Base-by-base conservation (phyloP, 805 yeast species). In the Nakazawaea ambrosiae region DNA sequence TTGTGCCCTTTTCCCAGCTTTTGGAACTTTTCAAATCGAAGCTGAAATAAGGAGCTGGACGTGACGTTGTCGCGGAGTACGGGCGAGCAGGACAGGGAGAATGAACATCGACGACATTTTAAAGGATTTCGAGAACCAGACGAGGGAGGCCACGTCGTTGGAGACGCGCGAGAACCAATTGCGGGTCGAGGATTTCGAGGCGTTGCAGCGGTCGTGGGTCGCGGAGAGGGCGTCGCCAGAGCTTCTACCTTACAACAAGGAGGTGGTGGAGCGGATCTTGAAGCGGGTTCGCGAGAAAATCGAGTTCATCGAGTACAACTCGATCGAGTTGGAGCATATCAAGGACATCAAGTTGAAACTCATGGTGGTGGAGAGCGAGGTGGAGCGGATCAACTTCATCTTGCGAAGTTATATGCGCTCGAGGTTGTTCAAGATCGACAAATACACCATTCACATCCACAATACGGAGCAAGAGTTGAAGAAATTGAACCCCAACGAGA, bases 201-300 rank as follows among this genome's bases (percentile, higher is more conserved):
- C 56, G 23, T 61, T 89, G 31, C 66, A 73, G 17, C 68, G 66
- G 20, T 75, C 78, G 2, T 90, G 96, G 97, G 61, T 82, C 22
- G 73, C 81, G 36, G 98, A 92, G 54, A 68, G 96, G 38, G 77
- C 77, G 68, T 66, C 92, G 1, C 97, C 97, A 0, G 96, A 86
- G 41, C 59, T 92, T n/a, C 61, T 90, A 31, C 84, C 81, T 2
- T 90, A 82, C 53, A 78, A 86, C 42, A 68, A 68, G 12, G 65
- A 59, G 3, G 61, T 88, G 26, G 57, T 92, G 49, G 70, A 69
- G 4, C 56, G 77, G 26, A 68, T 84, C 17, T 55, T 86, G 40
- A 59, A 56, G 1, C 68, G 84, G 44, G 63, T 89, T 20, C 73
- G 82, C 38, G 64, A 64, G 33, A 89, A 86, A 56, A 76, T 87